These are phyloP conservation scores for Peronosclerospora sorghi DNA, from an alignment of 352 stramenopile genomes.

Conservation along the genomic window DNA sequence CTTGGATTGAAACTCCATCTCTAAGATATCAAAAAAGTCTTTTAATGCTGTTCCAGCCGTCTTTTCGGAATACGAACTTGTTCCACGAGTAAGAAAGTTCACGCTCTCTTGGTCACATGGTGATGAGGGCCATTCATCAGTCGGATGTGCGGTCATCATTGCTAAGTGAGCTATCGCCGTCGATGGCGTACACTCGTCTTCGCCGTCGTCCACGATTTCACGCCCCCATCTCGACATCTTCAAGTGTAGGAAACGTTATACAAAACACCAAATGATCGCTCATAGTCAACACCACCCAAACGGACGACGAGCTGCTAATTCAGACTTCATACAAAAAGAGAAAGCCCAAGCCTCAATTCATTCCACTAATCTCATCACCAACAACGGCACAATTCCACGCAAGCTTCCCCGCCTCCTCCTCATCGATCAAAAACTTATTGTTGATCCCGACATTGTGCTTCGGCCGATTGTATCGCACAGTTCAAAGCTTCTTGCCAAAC, in stretches of 20 bases:
- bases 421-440: conserved; percentile 60
- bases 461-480: conserved; percentile 73
- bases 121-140: conserved; percentile 40
- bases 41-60: conserved; percentile 71
- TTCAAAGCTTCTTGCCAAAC: conserved; percentile 75
- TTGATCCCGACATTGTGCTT: conserved; percentile 42
- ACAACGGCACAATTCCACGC: conserved; percentile 78
- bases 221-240: conserved; percentile 79
- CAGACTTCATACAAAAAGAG: conserved; percentile 76
- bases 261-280: conserved; percentile 66
- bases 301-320: conserved; percentile 54
- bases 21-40: conserved; percentile 70
- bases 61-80: conserved; percentile 75
- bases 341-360: conserved; percentile 67
- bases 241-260: conserved; percentile 64
- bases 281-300: conserved; percentile 60
- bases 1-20: conserved; percentile 54
- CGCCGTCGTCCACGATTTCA: conserved; percentile 74
- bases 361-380: conserved; percentile 72
- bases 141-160: conserved; percentile 49
- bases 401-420: conserved; percentile 68
- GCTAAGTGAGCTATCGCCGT: conserved; percentile 69
- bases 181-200: conserved; percentile 67
- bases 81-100: conserved; percentile 56
- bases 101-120: conserved; percentile 60